Base-by-base conservation (phyloP, 768 basidiomycete species). In the Stropharia rugosoannulata region DNA sequence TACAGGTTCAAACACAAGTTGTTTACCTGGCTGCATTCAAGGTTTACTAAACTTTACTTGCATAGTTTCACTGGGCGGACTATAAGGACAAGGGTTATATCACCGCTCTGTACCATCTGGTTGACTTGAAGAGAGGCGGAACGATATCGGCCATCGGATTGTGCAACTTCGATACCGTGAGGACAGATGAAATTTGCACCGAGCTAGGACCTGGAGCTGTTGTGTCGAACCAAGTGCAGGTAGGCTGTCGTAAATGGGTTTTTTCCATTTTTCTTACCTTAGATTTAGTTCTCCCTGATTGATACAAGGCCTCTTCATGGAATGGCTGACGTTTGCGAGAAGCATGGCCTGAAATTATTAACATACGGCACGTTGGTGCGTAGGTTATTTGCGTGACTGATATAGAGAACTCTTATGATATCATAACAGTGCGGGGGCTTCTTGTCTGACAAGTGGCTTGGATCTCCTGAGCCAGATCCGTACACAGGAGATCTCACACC, bases 141-240 rank as follows among this genome's bases (percentile, higher is more conserved):
- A 66, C 80, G 57, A 87, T 92, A 59, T 71, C 77, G 16, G 78
- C 83, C 13, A 78, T 93, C 22, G 91, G 91, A 2, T 74, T 93
- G 41, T 89, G 87, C 69, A 93, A 93, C 67, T 93, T 93, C 61
- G 90, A 93, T 69, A 71, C 89, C 0, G 77, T 80, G 43, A 78
- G 81, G 46, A 89, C 84, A 38, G 87, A 90, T 65, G 89, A 93
- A 68, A 90, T 93, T 50, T 93, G 92, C 70, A 82, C 85, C 13
- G 78, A 82, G 45, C 71, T 91, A 19, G 89, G 88, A 4, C 81
- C 83, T 1, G 87, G 85, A 3, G 78, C 78, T 29, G 82, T 93
- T 45, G 87, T 89, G 36, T 87, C 90, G 9, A 93, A 93, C 68
- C 91, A 93, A 71, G 84, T 93, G 7, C 90, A 89, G 79, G 90